A percentile compares a stretch with the other conserved stretches of the same genome.
phyloP scores from a whole-genome alignment of 352 stramenopile genomes.

The Elongisporangium prolatum region DNA sequence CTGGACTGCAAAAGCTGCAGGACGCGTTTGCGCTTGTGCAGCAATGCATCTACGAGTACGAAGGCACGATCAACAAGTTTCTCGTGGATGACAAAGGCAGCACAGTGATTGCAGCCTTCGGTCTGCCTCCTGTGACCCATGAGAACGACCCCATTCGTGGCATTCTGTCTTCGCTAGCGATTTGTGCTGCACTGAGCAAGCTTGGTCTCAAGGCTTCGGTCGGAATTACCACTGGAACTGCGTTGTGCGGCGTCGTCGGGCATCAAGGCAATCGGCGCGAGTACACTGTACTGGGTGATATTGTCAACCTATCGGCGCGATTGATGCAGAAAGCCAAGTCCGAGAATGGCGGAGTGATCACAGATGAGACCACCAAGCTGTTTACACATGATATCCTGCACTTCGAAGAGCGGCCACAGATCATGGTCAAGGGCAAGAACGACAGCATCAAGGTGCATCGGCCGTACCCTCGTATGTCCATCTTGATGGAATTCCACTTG shows the following conservation, averaged over 20 bases:
- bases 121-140: constrained; percentile 88
- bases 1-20: constrained; percentile 66
- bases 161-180: constrained; percentile 85
- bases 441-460: constrained; percentile 87
- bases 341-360: constrained; percentile 84
- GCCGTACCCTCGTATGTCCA: constrained; percentile 85
- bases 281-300: constrained; percentile 92
- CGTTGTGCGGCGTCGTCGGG: constrained; percentile 90
- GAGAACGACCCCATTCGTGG: constrained; percentile 89
- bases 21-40: constrained; percentile 84
- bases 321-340: constrained; percentile 90
- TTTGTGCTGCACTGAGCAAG: constrained; percentile 66
- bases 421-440: constrained; percentile 92
- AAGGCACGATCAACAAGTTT: constrained; percentile 96
- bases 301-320: constrained; percentile 91
- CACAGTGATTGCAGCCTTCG: constrained; percentile 92
- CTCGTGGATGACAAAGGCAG: constrained; percentile 94
- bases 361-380: constrained; percentile 81
- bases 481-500: constrained; percentile 68
- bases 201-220: constrained; percentile 81
- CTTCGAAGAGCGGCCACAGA: constrained; percentile 84
- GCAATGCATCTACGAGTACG: constrained; percentile 90
- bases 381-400: constrained; percentile 84
- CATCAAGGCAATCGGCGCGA: constrained; percentile 88
- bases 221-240: constrained; percentile 90